Percentiles rank a stretch among this genome's conserved stretches.
Evolutionary conservation across 2,329 filamentous ascomycete genomes (phyloP).

Genomic region (Leptographium flavum): DNA sequence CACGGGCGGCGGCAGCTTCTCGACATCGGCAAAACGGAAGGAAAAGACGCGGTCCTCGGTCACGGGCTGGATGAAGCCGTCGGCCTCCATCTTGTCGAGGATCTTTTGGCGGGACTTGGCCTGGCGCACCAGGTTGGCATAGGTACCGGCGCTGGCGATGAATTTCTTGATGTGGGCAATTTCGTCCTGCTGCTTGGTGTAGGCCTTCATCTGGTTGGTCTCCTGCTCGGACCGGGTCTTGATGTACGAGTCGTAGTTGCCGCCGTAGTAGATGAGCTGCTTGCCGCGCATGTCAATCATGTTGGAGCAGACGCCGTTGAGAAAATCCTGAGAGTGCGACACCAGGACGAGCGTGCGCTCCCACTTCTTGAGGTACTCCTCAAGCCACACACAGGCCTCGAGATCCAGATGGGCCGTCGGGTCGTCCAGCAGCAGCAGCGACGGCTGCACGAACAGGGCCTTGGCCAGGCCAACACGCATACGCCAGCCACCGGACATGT

Average conservation of each 20-base stretch:
- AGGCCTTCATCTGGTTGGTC: constrained; percentile 97
- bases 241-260: constrained; percentile 97
- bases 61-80: constrained; percentile 94
- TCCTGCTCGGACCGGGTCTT: constrained; percentile 94
- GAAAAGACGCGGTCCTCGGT: constrained; percentile 76
- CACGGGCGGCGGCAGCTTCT: constrained; percentile 97
- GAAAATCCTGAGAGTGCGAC: constrained; percentile 96
- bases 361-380: constrained; percentile 99
- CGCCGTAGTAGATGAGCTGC: constrained; percentile 91
- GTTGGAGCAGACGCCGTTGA: constrained; percentile 95
- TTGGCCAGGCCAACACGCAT: constrained; percentile 98
- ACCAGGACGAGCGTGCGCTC: constrained; percentile 92
- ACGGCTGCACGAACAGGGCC: constrained; percentile 96
- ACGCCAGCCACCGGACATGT: constrained; percentile 99
- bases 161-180: constrained; percentile 99
- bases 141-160: constrained; percentile 98
- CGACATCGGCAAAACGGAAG: constrained; percentile 96
- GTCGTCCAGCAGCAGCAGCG: constrained; percentile 89
- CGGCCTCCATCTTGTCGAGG: constrained; percentile 99
- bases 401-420: constrained; percentile 98
- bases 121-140: constrained; percentile 96
- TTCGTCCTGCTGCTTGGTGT: constrained; percentile 97
- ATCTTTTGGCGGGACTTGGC: constrained; percentile 99
- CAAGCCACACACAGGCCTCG: constrained; percentile 98
- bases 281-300: constrained; percentile 97